phyloP scores from a whole-genome alignment of 1,284 basidiomycete species.

The Xanthoconium separans region DNA sequence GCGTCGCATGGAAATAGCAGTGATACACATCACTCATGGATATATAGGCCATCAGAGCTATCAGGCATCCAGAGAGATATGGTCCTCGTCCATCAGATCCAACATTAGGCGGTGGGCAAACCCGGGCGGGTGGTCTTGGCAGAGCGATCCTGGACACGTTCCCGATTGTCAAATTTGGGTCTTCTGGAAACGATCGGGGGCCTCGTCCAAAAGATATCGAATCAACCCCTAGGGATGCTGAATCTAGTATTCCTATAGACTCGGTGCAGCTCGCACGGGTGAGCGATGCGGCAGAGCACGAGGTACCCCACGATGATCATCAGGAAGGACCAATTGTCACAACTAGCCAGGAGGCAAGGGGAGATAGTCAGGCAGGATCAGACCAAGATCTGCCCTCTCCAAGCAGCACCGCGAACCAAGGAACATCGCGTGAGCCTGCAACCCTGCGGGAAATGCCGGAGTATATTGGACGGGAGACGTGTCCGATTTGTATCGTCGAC shows the following conservation, averaged over 20 bases:
- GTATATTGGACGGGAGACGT: slow-evolving; percentile 77
- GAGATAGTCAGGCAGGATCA: slow-evolving; percentile 1
- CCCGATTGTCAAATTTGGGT: slow-evolving; percentile 84
- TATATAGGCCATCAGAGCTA: slow-evolving; percentile 70
- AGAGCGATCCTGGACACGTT: slow-evolving; percentile 93
- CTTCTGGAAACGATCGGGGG: slow-evolving; percentile 13
- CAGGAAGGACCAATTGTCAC: background rate
- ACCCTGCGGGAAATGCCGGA: slow-evolving; percentile 42
- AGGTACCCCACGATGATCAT: background rate
- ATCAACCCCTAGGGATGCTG: slow-evolving; percentile 5
- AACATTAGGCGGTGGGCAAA: slow-evolving; percentile 53
- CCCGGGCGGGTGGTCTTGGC: slow-evolving; percentile 76
- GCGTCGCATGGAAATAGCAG: slow-evolving; percentile 28
- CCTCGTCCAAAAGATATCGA: slow-evolving; percentile 37
- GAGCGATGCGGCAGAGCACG: background rate
- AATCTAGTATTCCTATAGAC: background rate
- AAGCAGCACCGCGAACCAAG: background rate
- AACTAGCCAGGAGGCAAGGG: background rate
- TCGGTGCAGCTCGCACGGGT: slow-evolving; percentile 16
- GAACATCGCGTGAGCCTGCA: slow-evolving; percentile 1
- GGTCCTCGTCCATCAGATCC: slow-evolving; percentile 63
- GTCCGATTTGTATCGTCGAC: slow-evolving; percentile 91
- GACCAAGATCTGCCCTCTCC: slow-evolving; percentile 10
- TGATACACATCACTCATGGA: slow-evolving; percentile 4
- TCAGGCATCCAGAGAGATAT: slow-evolving; percentile 89